Evolutionary conservation across 2,329 filamentous ascomycete species (phyloP).

Genomic region (Akanthomyces uredinophilus): DNA sequence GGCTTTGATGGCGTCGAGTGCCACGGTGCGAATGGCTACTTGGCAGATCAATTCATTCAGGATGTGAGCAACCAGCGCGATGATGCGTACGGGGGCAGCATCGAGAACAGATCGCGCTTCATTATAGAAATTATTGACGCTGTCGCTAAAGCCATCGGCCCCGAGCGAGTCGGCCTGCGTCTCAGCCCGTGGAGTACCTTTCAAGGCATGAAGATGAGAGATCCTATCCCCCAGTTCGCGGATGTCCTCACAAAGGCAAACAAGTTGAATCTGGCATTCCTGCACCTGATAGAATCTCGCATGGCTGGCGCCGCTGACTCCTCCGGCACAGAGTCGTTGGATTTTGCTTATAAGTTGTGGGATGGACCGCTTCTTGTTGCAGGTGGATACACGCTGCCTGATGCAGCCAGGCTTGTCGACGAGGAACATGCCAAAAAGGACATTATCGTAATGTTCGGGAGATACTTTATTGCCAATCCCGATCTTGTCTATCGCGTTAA

Average conservation of each 20-base stretch:
- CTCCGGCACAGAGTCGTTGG: conserved; percentile 22
- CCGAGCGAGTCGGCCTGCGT: conserved; percentile 44
- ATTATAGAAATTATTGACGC: conserved; percentile 40
- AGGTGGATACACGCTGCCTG: conserved; percentile 22
- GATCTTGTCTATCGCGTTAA: conserved; percentile 26
- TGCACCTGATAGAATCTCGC: conserved; percentile 24
- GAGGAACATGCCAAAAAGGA: conserved; percentile 20
- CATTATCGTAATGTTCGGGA: conserved; percentile 21
- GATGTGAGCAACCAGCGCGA: conserved; percentile 42
- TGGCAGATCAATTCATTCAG: conserved; percentile 55
- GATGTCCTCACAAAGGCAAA: conserved; percentile 23
- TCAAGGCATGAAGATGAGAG: conserved; percentile 21
- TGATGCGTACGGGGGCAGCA: conserved; percentile 45
- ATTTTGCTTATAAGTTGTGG: neutral
- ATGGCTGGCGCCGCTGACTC: conserved; percentile 20
- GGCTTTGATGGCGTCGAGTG: conserved; percentile 66
- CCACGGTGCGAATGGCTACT: conserved; percentile 49
- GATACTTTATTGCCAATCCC: conserved; percentile 27
- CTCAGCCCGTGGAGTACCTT: conserved; percentile 31
- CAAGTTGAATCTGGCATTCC: conserved; percentile 22
- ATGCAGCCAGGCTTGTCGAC: conserved; percentile 18
- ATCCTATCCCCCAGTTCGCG: conserved; percentile 20
- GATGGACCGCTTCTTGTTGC: conserved; percentile 24
- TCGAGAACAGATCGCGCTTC: conserved; percentile 45
- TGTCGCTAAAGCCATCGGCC: conserved; percentile 35